A percentile compares a stretch with the other conserved stretches of the same genome.
Evolutionary conservation across 2,329 filamentous ascomycete species (phyloP).

Genomic region (Colletotrichum navitas): DNA sequence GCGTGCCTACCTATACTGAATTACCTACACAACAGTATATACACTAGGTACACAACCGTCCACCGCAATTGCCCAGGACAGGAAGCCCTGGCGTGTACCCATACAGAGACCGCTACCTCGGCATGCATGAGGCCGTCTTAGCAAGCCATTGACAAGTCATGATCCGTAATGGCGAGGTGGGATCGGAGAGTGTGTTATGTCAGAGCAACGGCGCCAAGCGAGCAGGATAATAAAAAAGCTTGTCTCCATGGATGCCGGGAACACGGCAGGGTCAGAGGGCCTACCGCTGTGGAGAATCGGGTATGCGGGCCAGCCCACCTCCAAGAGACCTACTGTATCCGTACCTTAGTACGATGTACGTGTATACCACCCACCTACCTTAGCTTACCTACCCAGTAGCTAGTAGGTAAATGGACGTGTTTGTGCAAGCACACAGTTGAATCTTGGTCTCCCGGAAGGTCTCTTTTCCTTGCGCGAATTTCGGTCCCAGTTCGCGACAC

Average conservation of each 20-base stretch:
- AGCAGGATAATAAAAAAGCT: conserved; percentile 33
- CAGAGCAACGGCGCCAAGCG: conserved; percentile 33
- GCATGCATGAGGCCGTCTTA: conserved; percentile 4
- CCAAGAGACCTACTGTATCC: neutral
- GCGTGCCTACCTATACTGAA: neutral
- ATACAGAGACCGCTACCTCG: conserved; percentile 4
- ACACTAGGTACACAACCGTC: neutral
- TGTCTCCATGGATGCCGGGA: conserved; percentile 42
- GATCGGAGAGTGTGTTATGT: conserved; percentile 31
- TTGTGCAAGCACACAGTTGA: neutral
- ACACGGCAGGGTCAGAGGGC: conserved; percentile 38
- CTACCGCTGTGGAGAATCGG: conserved; percentile 22
- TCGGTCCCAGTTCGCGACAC: neutral
- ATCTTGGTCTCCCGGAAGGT: neutral
- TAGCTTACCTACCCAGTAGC: neutral
- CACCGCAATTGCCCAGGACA: neutral
- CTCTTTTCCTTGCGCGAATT: neutral
- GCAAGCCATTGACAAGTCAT: conserved; percentile 1
- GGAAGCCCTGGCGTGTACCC: neutral
- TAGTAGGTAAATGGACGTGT: too few relatives aligned
- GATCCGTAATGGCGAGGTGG: conserved; percentile 13
- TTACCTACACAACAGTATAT: neutral
- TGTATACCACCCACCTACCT: too few relatives aligned
- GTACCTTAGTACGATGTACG: too few relatives aligned
- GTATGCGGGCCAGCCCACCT: neutral